These are phyloP conservation scores for Euphrasia confusa DNA, from an alignment of 257 asterid species.

Conservation along the genomic window DNA sequence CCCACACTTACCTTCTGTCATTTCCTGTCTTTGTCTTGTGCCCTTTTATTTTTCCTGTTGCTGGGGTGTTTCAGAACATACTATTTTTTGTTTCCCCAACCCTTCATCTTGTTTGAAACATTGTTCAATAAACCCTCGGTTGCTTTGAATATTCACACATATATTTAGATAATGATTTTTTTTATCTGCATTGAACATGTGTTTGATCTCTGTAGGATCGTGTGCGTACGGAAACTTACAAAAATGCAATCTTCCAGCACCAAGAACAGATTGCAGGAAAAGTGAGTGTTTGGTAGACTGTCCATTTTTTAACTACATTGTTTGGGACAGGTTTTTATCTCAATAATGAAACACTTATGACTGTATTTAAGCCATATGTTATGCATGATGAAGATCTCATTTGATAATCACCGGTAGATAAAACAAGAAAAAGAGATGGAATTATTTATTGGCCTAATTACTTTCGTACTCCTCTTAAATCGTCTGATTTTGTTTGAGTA, in stretches of 20 bases:
- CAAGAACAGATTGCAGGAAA: constrained; percentile 75
- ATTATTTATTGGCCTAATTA: constrained; percentile 25
- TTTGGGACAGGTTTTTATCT: constrained; percentile 11
- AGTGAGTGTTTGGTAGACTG: constrained; percentile 45
- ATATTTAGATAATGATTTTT: too few species aligned
- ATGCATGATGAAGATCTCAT: constrained; percentile 17
- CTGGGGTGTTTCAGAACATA: too few species aligned
- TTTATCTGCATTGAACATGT: too few species aligned
- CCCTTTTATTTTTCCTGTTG: too few species aligned
- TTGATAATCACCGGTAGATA: constrained; percentile 17
- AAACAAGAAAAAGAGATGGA: not conserved
- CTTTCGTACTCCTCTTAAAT: constrained; percentile 20
- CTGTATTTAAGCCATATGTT: constrained; percentile 17
- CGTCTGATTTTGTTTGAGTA: not conserved
- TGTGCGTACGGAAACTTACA: constrained; percentile 73
- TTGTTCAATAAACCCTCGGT: too few species aligned
- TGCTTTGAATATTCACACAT: too few species aligned
- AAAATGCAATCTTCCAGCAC: constrained; percentile 83
- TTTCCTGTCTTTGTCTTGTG: too few species aligned
- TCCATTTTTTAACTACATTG: constrained; percentile 17
- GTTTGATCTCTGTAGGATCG: constrained; percentile 41
- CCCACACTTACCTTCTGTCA: too few species aligned
- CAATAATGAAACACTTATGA: constrained; percentile 2
- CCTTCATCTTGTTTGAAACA: too few species aligned
- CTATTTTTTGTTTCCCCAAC: too few species aligned